Evolutionary conservation across 768 basidiomycete genomes (phyloP), one percentile per base, ranked within the genome.

Genomic region (Lactarius sp.): DNA sequence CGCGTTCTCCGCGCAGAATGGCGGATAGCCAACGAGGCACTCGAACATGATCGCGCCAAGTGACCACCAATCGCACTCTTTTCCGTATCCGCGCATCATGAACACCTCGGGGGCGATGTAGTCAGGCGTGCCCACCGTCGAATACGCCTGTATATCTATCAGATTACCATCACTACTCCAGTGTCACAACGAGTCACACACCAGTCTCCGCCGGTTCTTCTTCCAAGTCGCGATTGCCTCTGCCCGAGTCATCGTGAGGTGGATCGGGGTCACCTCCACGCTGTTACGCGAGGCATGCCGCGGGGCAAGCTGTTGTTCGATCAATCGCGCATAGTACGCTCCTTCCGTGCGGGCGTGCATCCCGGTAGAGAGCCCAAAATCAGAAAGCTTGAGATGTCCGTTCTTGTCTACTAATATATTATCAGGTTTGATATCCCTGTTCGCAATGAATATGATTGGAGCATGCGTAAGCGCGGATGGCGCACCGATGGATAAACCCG

Each of bases 61-160:
- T 9, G 95, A 97, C 97, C 97, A 99, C 94, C 95, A 98, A 74
- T 99, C 97, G 72, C 95, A 98, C 75, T 96, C 95, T 70, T 96
- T 94, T 34, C 92, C 94, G 74, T 98, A 98, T 13, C 97, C 97
- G 71, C 90, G 88, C 74, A 95, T 93, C 67, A 89, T 75, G 80
- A 98, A 98, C 70, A 98, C 96, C 75, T 98, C 95, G 1, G 95
- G 94, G 3, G 96, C 94, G 70, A 98, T 97, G 74, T 97, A 83
- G 74, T 98, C 96, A 1, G 94, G 95, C 27, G 95, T 98, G 39
- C 95, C 95, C 65, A 98, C 96, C 12, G 97, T 98, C 5, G 95
- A 98, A 76, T 95, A 99, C 5, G 96, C 96, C 92, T 94, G 64
- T 47, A 20, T 52, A 50, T 13, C 34, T 12, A 53, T 50, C 34